Percentiles rank a stretch among this genome's conserved stretches.
These are phyloP conservation scores for Magnaporthiopsis rhizophila DNA, from an alignment of 2,329 filamentous ascomycete genomes.

Conservation along the genomic window DNA sequence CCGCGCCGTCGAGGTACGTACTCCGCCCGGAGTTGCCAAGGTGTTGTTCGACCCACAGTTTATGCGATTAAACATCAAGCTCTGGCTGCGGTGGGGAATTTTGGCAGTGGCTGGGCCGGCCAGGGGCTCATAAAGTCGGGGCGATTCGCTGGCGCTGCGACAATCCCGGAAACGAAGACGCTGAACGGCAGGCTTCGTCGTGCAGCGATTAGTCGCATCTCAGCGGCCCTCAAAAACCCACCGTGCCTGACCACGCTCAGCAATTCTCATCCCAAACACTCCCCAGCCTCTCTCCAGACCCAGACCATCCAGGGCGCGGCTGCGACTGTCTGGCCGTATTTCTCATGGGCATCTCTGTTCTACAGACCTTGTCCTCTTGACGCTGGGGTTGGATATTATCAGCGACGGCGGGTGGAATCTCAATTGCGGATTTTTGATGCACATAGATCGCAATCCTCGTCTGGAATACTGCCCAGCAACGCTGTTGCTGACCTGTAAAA, in stretches of 20 bases:
- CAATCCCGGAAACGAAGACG: not conserved
- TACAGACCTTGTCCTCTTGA: not conserved
- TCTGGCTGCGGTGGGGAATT: not conserved
- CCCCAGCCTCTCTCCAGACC: not conserved
- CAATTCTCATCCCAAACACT: not conserved
- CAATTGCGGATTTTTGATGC: constrained; percentile 8
- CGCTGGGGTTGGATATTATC: not conserved
- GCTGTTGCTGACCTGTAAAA: not conserved
- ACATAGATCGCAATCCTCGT: constrained; percentile 4
- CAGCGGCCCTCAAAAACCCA: not conserved
- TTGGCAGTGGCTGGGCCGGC: not conserved
- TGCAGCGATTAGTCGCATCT: not conserved
- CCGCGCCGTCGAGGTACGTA: not conserved
- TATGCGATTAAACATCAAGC: not conserved
- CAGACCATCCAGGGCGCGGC: not conserved
- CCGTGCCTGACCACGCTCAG: not conserved
- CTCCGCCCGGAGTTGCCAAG: not conserved
- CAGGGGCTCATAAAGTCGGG: not conserved
- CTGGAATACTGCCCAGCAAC: not conserved
- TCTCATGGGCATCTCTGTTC: not conserved
- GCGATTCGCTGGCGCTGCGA: not conserved
- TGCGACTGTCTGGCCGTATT: not conserved
- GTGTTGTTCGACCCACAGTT: not conserved
- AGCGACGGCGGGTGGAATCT: not conserved
- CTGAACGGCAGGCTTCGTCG: too few species aligned